Base-by-base conservation (phyloP, 345 rosid species). In the Dovyalis caffra region DNA sequence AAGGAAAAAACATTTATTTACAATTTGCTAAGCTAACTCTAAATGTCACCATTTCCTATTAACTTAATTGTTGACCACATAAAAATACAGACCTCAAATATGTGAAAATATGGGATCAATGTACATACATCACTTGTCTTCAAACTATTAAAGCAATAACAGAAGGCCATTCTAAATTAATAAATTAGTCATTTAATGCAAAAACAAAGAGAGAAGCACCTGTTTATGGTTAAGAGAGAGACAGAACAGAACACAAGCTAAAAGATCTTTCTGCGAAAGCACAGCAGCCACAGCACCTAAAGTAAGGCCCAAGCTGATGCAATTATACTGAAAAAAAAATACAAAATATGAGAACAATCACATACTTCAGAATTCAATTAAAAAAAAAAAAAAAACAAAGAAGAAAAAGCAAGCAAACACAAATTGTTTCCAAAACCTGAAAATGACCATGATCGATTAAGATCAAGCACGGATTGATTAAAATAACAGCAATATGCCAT, bases 161-260 rank as follows among this genome's bases (percentile, higher is more conserved):
- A 23, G 25, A 10, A 11, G 45, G 9, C 26, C 31, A 25, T 8
- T 63, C 58, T 62, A 9, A 43, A 35, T 18, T 43, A 31, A 63
- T n/a, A 63, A 29, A 35, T 61, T 9, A 28, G 20, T 45, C 70
- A 47, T 51, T 16, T n/a, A 29, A 77, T 15, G 15, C 25, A 16
- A 65, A 18, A 18, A 7, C 43, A 38, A 32, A 2, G 58, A 37
- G n/a, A 72, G 77, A 77, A 51, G 45, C 47, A 93, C 99, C 96
- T 95, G 97, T 83, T 95, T 91, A 84, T 95, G 99, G 78, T 90
- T 91, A 82, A 95, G 97, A 77, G 99, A 94, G 51, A 90, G 88
- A 79, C 89, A 88, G 84, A 85, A 95, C 40, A 95, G 84, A 56
- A 85, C 85, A 77, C 86, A 85, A 70, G 87, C 92, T 66, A 86